A percentile compares a stretch with the other conserved stretches of the same genome.
phyloP scores from a whole-genome alignment of 2,329 filamentous ascomycete species.

The Xylariaceae sp. region DNA sequence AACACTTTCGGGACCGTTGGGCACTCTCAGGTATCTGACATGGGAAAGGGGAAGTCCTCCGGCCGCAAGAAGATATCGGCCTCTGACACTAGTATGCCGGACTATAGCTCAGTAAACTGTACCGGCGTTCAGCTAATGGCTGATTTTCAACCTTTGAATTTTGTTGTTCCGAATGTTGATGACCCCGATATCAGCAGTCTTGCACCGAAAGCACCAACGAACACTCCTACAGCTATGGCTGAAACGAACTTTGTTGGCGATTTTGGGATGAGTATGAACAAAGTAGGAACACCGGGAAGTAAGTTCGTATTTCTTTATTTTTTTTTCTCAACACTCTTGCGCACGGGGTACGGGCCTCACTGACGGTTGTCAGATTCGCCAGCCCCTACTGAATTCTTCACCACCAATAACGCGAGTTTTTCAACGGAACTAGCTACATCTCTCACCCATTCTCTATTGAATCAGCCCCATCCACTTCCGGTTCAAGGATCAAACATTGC shows the following conservation, averaged over 20 bases:
- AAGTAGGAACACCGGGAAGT: conserved; percentile 37
- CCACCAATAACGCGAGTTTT: conserved; percentile 36
- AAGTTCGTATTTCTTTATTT: conserved; percentile 28
- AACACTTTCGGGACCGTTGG: conserved; percentile 32
- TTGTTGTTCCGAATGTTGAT: conserved; percentile 41
- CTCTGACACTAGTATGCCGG: conserved; percentile 52
- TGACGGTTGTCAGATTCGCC: conserved; percentile 31
- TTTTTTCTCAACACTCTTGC: no score
- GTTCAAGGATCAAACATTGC: conserved; percentile 41
- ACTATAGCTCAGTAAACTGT: conserved; percentile 43
- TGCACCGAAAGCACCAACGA: conserved; percentile 49
- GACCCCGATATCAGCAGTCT: conserved; percentile 42
- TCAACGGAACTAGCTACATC: conserved; percentile 49
- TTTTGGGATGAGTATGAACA: conserved; percentile 35
- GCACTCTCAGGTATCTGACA: conserved; percentile 28
- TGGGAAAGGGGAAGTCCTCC: conserved; percentile 28
- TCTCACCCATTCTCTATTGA: conserved; percentile 57
- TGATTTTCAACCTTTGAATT: conserved; percentile 38
- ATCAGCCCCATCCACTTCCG: conserved; percentile 52
- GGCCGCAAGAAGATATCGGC: conserved; percentile 39
- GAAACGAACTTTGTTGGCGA: conserved; percentile 35
- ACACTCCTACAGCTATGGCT: conserved; percentile 48
- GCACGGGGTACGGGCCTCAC: no score
- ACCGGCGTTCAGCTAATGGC: conserved; percentile 31
- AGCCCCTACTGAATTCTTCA: conserved; percentile 39